phyloP scores from a whole-genome alignment of 2,329 filamentous ascomycete genomes.

The Coniochaeta sp. region DNA sequence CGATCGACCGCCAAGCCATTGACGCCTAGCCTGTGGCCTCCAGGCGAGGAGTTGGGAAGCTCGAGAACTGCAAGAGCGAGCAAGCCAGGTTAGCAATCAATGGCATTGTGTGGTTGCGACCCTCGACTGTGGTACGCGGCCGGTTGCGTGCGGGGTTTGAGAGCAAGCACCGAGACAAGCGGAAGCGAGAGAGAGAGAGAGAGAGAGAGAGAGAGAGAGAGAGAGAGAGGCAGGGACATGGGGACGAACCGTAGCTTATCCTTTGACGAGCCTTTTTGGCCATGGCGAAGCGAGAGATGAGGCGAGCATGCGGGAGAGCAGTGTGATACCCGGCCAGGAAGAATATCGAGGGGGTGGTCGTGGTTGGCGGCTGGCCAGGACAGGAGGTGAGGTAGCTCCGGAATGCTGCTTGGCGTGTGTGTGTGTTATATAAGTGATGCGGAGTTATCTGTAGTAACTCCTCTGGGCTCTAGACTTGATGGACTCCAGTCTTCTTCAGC shows the following conservation, averaged over 20 bases:
- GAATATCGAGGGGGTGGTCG: background rate
- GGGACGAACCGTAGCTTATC: slow-evolving; percentile 57
- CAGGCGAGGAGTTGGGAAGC: slow-evolving; percentile 50
- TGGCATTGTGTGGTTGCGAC: background rate
- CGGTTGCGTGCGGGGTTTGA: slow-evolving; percentile 16
- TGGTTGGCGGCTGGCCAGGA: too few species aligned
- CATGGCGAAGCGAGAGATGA: slow-evolving; percentile 31
- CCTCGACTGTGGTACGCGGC: slow-evolving; percentile 2
- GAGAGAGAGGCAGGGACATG: slow-evolving; percentile 7
- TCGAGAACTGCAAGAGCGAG: slow-evolving; percentile 42
- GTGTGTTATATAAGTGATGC: background rate
- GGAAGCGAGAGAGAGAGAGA: slow-evolving; percentile 4
- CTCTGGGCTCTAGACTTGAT: too few species aligned
- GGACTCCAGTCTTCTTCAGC: background rate
- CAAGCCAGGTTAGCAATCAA: slow-evolving; percentile 13
- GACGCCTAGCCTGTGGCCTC: slow-evolving; percentile 87
- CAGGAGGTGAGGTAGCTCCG: background rate
- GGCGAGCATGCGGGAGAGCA: slow-evolving; percentile 9
- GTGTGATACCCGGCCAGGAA: background rate
- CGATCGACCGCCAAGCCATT: slow-evolving; percentile 88
- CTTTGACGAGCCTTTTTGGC: slow-evolving; percentile 59
- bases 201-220: slow-evolving; percentile 4
- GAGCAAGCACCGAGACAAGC: background rate
- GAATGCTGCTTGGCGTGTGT: background rate
- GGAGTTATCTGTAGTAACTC: background rate